These are phyloP conservation scores for Panicum miliaceum DNA, from an alignment of 176 grass and related monocot genomes.

Conservation along the genomic window DNA sequence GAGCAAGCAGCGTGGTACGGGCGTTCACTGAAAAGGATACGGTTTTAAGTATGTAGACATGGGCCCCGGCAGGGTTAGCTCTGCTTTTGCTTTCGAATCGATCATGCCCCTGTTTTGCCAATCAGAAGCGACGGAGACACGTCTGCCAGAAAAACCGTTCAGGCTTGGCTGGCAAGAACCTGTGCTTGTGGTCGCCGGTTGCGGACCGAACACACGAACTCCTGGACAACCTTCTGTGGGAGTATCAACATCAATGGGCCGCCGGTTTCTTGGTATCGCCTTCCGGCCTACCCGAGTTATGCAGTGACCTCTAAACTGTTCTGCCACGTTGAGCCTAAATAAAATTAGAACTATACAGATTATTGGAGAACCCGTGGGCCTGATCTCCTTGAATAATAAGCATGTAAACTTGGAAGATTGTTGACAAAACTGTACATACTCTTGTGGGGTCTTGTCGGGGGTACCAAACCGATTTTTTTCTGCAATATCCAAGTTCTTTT, in stretches of 20 bases:
- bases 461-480: not conserved
- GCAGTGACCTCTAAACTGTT: too few species aligned
- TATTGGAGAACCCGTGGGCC: not conserved
- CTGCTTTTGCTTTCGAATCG: too few species aligned
- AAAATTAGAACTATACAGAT: not conserved
- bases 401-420: not conserved
- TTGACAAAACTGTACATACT: not conserved
- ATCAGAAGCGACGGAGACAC: not conserved
- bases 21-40: not conserved
- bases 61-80: not conserved
- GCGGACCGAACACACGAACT: too few species aligned
- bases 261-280: too few species aligned
- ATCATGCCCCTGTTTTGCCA: not conserved
- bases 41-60: not conserved
- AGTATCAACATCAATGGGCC: too few species aligned
- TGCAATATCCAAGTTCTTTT: constrained; percentile 27
- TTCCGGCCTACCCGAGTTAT: too few species aligned
- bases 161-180: not conserved
- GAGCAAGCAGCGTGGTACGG: not conserved
- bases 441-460: too few species aligned
- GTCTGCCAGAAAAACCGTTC: not conserved
- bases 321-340: not conserved
- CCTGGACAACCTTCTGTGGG: too few species aligned
- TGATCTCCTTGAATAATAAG: not conserved
- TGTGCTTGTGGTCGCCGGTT: too few species aligned